Evolutionary conservation across 2,329 filamentous ascomycete species (phyloP).

Genomic region (Xylaria sp.): DNA sequence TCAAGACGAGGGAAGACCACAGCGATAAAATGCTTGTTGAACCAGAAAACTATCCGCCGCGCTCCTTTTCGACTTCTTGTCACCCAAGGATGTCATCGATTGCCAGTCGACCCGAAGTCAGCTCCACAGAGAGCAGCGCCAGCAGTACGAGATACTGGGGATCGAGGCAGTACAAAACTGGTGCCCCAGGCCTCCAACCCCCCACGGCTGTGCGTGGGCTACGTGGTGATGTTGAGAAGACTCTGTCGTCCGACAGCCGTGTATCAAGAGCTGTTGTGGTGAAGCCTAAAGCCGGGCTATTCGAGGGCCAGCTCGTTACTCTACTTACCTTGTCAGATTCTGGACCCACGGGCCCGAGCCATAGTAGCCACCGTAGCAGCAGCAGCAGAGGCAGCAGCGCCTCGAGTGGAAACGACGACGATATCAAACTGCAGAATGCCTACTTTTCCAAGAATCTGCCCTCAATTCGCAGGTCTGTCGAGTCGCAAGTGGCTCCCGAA

Average conservation of each 20-base stretch:
- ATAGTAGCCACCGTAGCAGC: background rate
- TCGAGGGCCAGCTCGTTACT: constrained; percentile 46
- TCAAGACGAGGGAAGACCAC: constrained; percentile 38
- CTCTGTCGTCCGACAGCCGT: constrained; percentile 37
- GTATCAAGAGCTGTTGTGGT: constrained; percentile 41
- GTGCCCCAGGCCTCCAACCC: constrained; percentile 23
- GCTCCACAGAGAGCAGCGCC: constrained; percentile 16
- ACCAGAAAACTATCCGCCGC: constrained; percentile 38
- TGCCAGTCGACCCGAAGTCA: constrained; percentile 24
- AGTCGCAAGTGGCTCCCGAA: constrained; percentile 34
- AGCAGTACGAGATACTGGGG: constrained; percentile 10
- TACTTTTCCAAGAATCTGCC: constrained; percentile 40
- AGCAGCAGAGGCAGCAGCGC: background rate
- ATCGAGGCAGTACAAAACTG: constrained; percentile 9
- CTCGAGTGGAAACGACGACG: constrained; percentile 22
- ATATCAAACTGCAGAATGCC: constrained; percentile 38
- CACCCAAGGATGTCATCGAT: constrained; percentile 12
- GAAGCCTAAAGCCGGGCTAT: constrained; percentile 44
- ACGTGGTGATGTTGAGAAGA: constrained; percentile 35
- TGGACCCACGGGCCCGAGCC: constrained; percentile 23
- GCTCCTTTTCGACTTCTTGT: constrained; percentile 12
- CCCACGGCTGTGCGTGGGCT: constrained; percentile 25
- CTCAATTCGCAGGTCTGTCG: constrained; percentile 35
- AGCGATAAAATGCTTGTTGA: constrained; percentile 41
- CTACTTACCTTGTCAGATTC: constrained; percentile 39